phyloP scores from a whole-genome alignment of 1,139 yeast genomes.

The Eremothecium gossypii region DNA sequence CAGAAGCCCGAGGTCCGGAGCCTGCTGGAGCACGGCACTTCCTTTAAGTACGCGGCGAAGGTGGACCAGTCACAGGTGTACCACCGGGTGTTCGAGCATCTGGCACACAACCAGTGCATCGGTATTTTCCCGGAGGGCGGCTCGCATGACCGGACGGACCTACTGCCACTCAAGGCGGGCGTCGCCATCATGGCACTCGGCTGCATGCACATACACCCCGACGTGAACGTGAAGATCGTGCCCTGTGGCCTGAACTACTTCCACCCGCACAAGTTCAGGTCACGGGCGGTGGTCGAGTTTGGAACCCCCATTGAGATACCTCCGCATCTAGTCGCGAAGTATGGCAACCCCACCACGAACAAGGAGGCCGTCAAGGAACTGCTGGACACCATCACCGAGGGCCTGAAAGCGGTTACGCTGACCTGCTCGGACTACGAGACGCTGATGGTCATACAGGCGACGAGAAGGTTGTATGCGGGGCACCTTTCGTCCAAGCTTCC shows the following conservation, averaged over 20 bases:
- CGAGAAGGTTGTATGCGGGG: slow-evolving; percentile 79
- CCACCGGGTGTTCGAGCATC: slow-evolving; percentile 70
- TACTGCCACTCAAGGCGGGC: slow-evolving; percentile 90
- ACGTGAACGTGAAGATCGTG: slow-evolving; percentile 70
- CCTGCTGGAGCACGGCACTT: slow-evolving; percentile 44
- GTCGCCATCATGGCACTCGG: slow-evolving; percentile 98
- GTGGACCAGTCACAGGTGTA: slow-evolving; percentile 81
- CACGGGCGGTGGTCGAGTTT: slow-evolving; percentile 90
- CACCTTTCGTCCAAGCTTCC: slow-evolving; percentile 62
- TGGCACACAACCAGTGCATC: slow-evolving; percentile 68
- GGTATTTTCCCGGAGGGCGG: slow-evolving; percentile 99
- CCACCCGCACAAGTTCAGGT: slow-evolving; percentile 89
- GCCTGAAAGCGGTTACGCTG: slow-evolving; percentile 81
- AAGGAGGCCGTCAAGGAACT: slow-evolving; percentile 66
- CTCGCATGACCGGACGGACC: slow-evolving; percentile 86
- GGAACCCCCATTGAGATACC: slow-evolving; percentile 79
- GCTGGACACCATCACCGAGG: slow-evolving; percentile 61
- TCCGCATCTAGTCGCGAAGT: slow-evolving; percentile 52
- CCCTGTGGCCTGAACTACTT: slow-evolving; percentile 98
- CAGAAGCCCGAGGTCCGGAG: slow-evolving; percentile 35
- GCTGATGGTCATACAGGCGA: slow-evolving; percentile 85
- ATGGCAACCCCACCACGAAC: slow-evolving; percentile 54
- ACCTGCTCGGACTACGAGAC: slow-evolving; percentile 91
- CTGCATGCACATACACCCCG: slow-evolving; percentile 65
- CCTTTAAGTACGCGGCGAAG: slow-evolving; percentile 66